A percentile compares a stretch with the other conserved stretches of the same genome.
Evolutionary conservation across 768 basidiomycete genomes (phyloP).

Genomic region (Mycena alexandri): DNA sequence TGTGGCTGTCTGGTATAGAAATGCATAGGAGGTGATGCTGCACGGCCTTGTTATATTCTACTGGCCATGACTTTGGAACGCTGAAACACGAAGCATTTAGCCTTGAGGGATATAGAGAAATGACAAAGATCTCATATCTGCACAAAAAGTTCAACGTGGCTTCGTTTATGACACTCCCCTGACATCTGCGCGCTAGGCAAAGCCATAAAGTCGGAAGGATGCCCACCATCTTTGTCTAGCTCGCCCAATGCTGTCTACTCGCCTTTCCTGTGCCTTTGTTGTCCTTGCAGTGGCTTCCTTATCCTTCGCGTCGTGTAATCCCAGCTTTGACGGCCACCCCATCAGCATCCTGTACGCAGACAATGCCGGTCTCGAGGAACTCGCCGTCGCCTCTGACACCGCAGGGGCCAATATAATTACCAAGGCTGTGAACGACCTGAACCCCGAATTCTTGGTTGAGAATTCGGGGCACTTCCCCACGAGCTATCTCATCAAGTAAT

Average conservation of each 20-base stretch:
- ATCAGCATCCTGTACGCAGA: constrained; percentile 30
- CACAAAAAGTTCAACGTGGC: constrained; percentile 11
- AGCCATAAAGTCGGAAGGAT: constrained; percentile 20
- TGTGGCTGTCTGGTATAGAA: constrained; percentile 23
- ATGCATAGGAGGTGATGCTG: constrained; percentile 11
- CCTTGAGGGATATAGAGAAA: constrained; percentile 16
- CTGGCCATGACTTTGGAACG: constrained; percentile 14
- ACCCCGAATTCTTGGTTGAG: constrained; percentile 19
- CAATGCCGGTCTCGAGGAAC: constrained; percentile 19
- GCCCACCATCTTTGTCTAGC: constrained; percentile 18
- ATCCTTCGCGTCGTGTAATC: constrained; percentile 17
- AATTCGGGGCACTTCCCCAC: constrained; percentile 25
- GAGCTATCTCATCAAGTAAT: constrained; percentile 28
- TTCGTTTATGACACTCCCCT: constrained; percentile 18
- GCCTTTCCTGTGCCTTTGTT: constrained; percentile 20
- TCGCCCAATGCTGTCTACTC: constrained; percentile 19
- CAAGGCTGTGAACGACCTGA: constrained; percentile 2
- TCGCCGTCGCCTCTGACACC: constrained; percentile 26
- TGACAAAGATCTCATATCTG: constrained; percentile 22
- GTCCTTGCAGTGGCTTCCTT: constrained; percentile 12
- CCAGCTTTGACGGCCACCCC: constrained; percentile 30
- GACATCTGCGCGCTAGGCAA: constrained; percentile 21
- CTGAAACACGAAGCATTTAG: constrained; percentile 20
- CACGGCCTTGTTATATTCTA: constrained; percentile 8
- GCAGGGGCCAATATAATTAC: constrained; percentile 27